phyloP scores from a whole-genome alignment of 495 filamentous ascomycete genomes.

The Friedmanniomyces simplex region DNA sequence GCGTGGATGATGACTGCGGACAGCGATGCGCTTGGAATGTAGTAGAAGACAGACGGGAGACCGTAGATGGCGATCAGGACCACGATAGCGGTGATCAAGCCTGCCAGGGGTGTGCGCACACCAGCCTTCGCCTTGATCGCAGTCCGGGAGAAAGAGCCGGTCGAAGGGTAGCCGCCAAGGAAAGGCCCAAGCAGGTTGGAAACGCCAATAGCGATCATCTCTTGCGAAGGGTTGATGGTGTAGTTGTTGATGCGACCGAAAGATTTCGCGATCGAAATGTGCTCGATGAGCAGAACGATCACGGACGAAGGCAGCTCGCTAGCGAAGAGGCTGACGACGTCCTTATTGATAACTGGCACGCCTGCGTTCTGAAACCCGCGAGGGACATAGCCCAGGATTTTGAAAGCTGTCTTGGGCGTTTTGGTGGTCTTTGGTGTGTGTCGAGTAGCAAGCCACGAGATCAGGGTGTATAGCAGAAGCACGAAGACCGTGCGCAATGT shows the following conservation, averaged over 20 bases:
- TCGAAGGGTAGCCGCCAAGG: slow-evolving; percentile 87
- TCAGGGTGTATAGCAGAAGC: slow-evolving; percentile 85
- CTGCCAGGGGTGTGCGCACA: slow-evolving; percentile 85
- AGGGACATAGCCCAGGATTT: slow-evolving; percentile 66
- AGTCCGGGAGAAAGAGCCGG: slow-evolving; percentile 92
- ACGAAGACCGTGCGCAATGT: slow-evolving; percentile 88
- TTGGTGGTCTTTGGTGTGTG: slow-evolving; percentile 5
- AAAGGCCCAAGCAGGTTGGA: slow-evolving; percentile 89
- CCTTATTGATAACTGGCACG: slow-evolving; percentile 58
- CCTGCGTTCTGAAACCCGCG: slow-evolving; percentile 67
- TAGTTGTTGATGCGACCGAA: slow-evolving; percentile 97
- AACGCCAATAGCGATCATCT: slow-evolving; percentile 89
- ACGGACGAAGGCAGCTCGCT: slow-evolving; percentile 64
- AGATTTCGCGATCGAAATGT: slow-evolving; percentile 83
- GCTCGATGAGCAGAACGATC: slow-evolving; percentile 88
- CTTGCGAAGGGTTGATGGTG: slow-evolving; percentile 93
- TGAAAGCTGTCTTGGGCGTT: slow-evolving; percentile 43
- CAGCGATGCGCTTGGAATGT: slow-evolving; percentile 78
- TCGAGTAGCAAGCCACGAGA: slow-evolving; percentile 73
- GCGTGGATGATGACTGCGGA: slow-evolving; percentile 96
- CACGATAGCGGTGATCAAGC: slow-evolving; percentile 77
- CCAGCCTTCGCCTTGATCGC: slow-evolving; percentile 98
- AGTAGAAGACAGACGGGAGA: slow-evolving; percentile 85
- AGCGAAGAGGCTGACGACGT: slow-evolving; percentile 52
- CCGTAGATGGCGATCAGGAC: slow-evolving; percentile 95